Percentiles rank a stretch among this genome's conserved stretches.
Conservation (phyloP, 2,329 filamentous ascomycete species). For the Beauveria scarabaeidicola region DNA sequence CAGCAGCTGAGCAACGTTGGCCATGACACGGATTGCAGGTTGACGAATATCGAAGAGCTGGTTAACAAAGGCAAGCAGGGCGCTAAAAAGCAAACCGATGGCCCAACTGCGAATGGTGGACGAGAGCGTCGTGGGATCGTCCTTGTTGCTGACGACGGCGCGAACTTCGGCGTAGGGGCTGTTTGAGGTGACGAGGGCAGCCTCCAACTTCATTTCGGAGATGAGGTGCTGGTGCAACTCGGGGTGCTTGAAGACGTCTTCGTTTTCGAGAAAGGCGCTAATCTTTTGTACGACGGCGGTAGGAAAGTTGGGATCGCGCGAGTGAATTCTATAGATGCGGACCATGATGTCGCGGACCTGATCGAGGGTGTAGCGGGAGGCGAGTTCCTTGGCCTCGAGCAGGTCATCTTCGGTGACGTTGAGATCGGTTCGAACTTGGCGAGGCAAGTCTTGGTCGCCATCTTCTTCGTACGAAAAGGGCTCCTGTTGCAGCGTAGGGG, state of each 20-base stretch:
- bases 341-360: constrained; percentile 35
- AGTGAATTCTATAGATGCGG: constrained; percentile 31
- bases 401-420: constrained; percentile 39
- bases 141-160: constrained; percentile 47
- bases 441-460: constrained; percentile 23
- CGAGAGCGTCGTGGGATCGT: constrained; percentile 39
- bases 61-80: constrained; percentile 43
- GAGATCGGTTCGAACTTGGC: constrained; percentile 23
- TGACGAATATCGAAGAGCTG: constrained; percentile 51
- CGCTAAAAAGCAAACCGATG: constrained; percentile 43
- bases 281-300: constrained; percentile 31
- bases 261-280: constrained; percentile 33
- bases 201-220: constrained; percentile 46
- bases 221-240: constrained; percentile 40
- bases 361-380: constrained; percentile 33
- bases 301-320: constrained; percentile 36
- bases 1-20: constrained; percentile 48
- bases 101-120: constrained; percentile 48
- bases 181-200: constrained; percentile 45
- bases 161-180: constrained; percentile 51
- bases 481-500: constrained; percentile 16
- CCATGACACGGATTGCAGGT: constrained; percentile 44
- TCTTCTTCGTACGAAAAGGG: constrained; percentile 33
- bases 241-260: constrained; percentile 31
- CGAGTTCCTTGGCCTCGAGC: constrained; percentile 36